A percentile compares a stretch with the other conserved stretches of the same genome.
phyloP scores from a whole-genome alignment of 768 basidiomycete species.

The Cantharellus anzutake region DNA sequence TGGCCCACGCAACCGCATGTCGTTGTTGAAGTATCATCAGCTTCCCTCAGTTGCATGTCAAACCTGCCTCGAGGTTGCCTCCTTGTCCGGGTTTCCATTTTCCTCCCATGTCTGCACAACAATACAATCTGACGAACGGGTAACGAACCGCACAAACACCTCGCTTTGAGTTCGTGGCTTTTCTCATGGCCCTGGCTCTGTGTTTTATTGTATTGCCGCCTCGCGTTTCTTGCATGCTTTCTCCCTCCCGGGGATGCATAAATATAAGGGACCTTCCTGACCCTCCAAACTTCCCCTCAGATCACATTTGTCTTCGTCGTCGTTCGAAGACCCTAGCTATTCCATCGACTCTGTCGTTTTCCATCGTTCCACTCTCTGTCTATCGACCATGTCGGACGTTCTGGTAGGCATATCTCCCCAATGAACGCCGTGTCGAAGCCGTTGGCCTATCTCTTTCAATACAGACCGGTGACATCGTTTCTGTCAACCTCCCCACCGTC shows the following conservation, averaged over 20 bases:
- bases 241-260: not conserved
- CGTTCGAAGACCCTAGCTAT: not conserved
- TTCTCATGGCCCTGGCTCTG: too few relatives aligned
- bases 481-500: slow-evolving; percentile 42
- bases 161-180: too few relatives aligned
- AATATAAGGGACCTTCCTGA: slow-evolving; percentile 1
- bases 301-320: not conserved
- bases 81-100: too few relatives aligned
- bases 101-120: too few relatives aligned
- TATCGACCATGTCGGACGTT: not conserved
- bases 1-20: too few relatives aligned
- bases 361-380: not conserved
- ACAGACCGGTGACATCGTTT: slow-evolving; percentile 53
- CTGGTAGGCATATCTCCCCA: not conserved
- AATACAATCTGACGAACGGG: too few relatives aligned
- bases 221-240: slow-evolving; percentile 4
- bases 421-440: not conserved
- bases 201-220: not conserved
- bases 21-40: too few relatives aligned
- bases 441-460: not conserved
- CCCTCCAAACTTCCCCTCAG: not conserved
- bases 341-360: not conserved
- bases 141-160: too few relatives aligned
- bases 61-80: too few relatives aligned
- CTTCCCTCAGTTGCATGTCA: too few relatives aligned